Evolutionary conservation across 306 rosid species (phyloP), one percentile per base, ranked within the genome.

Genomic region (Vachellia pachyceras): DNA sequence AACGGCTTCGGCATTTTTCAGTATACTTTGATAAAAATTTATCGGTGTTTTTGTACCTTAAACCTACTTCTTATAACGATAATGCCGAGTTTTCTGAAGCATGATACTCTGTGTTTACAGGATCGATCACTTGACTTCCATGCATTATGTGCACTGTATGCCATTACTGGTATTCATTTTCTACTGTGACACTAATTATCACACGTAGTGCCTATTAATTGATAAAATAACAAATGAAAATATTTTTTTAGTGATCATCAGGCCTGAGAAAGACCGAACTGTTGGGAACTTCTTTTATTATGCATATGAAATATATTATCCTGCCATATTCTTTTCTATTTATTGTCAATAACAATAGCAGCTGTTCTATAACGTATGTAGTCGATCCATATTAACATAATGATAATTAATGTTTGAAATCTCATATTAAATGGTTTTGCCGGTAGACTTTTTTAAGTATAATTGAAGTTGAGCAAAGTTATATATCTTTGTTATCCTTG

Each of bases 111-210:
- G 15, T 83, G 75, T 88, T 84, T 88, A 82, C 98, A 95, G 99
- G 99, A 95, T 61, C 93, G 97, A 40, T 95, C 97, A 22, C 97
- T 95, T 58, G 99, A 95, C 87, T 95, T 95, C 80, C 91, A 93
- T n/a, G 97, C 91, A 80, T 89, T 95, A 87, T 95, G 99, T 82
- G 99, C 99, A 44, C 90, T 95, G 61, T 95, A 95, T 71, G 99
- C 99, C 82, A 90, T 91, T 69, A 93, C 98, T 13, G 99, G 99
- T 95, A 93, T 86, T 87, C 83, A 79, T 86, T 88, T n/a, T 84
- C 78, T 74, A 52, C 81, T 12, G 36, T 72, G 86, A 81, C 65
- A 7, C 71, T 78, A 73, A 61, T 81, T 79, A 69, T 76, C 14
- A 69, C 68, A 7, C 50, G 3, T 58, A 84, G 55, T 71, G 75